Conservation (phyloP, 768 basidiomycete species). For the Boletales sp. region DNA sequence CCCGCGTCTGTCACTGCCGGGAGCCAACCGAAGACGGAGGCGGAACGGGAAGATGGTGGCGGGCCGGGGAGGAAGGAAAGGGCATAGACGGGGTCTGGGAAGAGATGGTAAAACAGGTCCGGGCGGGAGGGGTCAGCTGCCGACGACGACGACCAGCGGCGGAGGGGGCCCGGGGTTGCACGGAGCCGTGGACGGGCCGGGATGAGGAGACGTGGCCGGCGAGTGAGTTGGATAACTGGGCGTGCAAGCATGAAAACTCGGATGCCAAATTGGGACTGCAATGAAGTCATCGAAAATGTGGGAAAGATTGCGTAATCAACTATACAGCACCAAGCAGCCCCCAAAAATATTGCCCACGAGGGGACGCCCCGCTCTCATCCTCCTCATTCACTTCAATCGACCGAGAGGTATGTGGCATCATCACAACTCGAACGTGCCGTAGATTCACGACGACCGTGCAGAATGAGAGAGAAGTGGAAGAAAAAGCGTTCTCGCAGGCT, state of each 20-base stretch:
- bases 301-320: conserved; percentile 26
- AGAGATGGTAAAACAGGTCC: conserved; percentile 68
- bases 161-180: conserved; percentile 7
- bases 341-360: conserved; percentile 20
- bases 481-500: conserved; percentile 93
- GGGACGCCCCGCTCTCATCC: not conserved
- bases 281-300: conserved; percentile 16
- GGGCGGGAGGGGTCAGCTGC: conserved; percentile 55
- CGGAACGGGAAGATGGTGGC: conserved; percentile 44
- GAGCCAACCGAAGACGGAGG: conserved; percentile 65
- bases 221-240: no score
- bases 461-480: conserved; percentile 98
- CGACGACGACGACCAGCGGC: conserved; percentile 17
- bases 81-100: conserved; percentile 54
- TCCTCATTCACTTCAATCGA: conserved; percentile 31
- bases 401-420: conserved; percentile 21
- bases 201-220: not conserved
- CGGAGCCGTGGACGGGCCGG: not conserved
- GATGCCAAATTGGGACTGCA: no score
- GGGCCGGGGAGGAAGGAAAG: conserved; percentile 56
- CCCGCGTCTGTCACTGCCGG: conserved; percentile 42
- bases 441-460: conserved; percentile 20
- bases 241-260: no score
- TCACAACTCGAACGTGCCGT: not conserved
- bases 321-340: conserved; percentile 35